Conservation (phyloP, 345 rosid genomes). For the Eucalyptus curtisii region DNA sequence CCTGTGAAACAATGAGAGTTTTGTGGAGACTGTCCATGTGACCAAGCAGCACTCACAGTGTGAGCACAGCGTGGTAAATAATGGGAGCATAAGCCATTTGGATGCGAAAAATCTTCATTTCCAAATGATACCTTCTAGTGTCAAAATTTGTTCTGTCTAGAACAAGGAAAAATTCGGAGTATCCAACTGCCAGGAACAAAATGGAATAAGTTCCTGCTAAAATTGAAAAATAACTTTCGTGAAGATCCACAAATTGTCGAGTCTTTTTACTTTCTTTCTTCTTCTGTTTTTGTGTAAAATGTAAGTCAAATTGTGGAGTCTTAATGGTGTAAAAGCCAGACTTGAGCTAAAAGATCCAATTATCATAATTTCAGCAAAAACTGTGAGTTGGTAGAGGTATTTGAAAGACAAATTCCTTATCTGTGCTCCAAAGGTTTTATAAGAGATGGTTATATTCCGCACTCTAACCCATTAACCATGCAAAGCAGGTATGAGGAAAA, state of each 20-base stretch:
- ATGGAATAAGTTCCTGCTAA: not conserved
- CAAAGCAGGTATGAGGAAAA: no score
- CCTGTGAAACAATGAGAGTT: not conserved
- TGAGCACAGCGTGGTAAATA: not conserved
- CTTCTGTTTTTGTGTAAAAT: no score
- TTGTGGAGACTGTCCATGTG: not conserved
- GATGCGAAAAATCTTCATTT: not conserved
- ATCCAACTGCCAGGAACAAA: not conserved
- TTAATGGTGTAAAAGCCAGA: not conserved
- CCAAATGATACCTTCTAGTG: not conserved
- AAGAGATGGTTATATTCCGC: not conserved
- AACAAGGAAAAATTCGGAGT: not conserved
- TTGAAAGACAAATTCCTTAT: not conserved
- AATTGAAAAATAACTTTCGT: not conserved
- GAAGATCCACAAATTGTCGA: not conserved
- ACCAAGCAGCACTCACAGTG: not conserved
- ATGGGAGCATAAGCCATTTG: not conserved
- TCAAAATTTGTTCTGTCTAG: not conserved
- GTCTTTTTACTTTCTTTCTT: rapidly evolving
- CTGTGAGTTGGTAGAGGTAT: not conserved
- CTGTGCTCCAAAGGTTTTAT: not conserved
- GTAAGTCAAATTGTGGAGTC: not conserved
- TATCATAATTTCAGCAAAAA: not conserved
- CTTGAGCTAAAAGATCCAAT: not conserved
- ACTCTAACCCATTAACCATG: not conserved